These are phyloP conservation scores for Cutaneotrichosporon sp. DNA, from an alignment of 1,284 basidiomycete species.

Conservation along the genomic window DNA sequence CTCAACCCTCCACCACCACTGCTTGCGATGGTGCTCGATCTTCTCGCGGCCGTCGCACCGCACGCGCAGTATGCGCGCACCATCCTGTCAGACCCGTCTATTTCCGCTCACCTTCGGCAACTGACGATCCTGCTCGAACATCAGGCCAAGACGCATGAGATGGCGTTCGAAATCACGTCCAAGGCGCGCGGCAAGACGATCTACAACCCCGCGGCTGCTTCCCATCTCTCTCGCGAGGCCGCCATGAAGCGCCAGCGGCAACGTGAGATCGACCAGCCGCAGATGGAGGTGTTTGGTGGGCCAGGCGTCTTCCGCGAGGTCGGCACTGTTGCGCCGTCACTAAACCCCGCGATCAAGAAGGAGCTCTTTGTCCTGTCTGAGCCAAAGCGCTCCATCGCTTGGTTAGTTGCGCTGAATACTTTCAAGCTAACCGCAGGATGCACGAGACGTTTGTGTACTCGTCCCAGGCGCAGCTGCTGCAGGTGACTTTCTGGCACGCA, in stretches of 20 bases:
- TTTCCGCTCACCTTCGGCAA: constrained; percentile 38
- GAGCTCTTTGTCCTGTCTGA: constrained; percentile 44
- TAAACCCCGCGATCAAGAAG: constrained; percentile 30
- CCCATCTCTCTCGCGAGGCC: constrained; percentile 30
- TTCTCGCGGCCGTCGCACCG: constrained; percentile 39
- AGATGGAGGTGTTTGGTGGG: constrained; percentile 35
- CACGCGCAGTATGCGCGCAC: constrained; percentile 30
- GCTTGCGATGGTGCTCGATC: constrained; percentile 43
- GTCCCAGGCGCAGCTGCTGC: constrained; percentile 44
- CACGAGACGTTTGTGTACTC: constrained; percentile 50
- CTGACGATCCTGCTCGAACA: constrained; percentile 38
- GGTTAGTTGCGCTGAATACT: constrained; percentile 37
- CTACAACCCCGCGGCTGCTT: constrained; percentile 41
- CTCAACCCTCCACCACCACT: constrained; percentile 31
- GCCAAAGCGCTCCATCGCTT: constrained; percentile 43
- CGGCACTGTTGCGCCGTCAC: constrained; percentile 36
- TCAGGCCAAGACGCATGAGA: constrained; percentile 20
- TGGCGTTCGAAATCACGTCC: constrained; percentile 26
- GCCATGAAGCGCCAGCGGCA: constrained; percentile 30
- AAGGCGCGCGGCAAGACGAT: constrained; percentile 25
- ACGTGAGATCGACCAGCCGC: constrained; percentile 36
- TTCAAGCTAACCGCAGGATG: constrained; percentile 41
- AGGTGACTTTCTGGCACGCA: constrained; percentile 52
- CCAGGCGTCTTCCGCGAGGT: constrained; percentile 33
- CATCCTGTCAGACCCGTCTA: constrained; percentile 32